Evolutionary conservation across 257 asterid species (phyloP), one percentile per base, ranked within the genome.

Genomic region (Primulina tabacum): DNA sequence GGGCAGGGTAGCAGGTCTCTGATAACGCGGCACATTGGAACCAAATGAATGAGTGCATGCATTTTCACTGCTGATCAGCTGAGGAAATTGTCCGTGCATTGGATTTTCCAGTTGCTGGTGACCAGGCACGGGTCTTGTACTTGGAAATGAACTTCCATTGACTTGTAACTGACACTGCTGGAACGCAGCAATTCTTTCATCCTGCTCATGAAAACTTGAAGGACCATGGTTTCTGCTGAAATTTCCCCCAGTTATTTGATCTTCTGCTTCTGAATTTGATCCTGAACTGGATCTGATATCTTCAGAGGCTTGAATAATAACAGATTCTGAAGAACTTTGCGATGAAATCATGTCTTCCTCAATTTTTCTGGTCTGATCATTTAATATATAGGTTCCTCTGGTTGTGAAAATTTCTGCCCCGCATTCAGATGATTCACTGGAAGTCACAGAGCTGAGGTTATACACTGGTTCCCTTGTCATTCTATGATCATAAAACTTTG

Each of bases 251-350:
- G 73, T 69, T 71, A 68, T 56, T 35, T 78, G 88, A 74, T 84
- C 88, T 71, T 90, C 95, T 7, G 82, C 80, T 65, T 84, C 97
- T 75, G 97, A 90, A 81, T 86, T 85, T 70, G 89, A 85, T 43
- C 87, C 87, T 66, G 85, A 80, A 82, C 87, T 78, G 74, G 87
- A 82, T 78, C 79, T 85, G 77, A 85, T 65, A 71, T 84, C 87
- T 76, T 85, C 95, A 67, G 76, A 74, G 63, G 85, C 82, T 77
- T 90, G 96, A 79, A 82, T 73, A 74, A 80, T 63, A 33, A 81
- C 37, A 69, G 96, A 89, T 62, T 86, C 95, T 9, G 94, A 84
- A 71, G 96, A 87, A 79, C 82, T 86, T 80, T 89, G 97, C 65
- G 96, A 88, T 71, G 96, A 90, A 70, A 88, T 71, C 8, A 83